phyloP scores from a whole-genome alignment of 2,329 filamentous ascomycete species.

The Waltergamsia citrina region DNA sequence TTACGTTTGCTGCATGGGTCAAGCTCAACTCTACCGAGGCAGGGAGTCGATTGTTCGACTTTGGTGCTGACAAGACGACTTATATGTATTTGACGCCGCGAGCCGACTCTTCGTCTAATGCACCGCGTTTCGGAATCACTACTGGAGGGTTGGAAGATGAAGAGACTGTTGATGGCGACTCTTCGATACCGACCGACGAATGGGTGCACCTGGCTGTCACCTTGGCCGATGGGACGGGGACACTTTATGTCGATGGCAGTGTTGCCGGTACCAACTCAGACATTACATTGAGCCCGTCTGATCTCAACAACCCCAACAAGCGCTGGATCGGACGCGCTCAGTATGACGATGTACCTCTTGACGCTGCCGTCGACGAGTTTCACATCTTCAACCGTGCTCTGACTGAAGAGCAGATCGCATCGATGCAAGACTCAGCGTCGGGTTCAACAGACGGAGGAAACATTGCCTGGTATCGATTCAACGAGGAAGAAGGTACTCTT shows the following conservation, averaged over 20 bases:
- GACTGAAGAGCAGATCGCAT: slow-evolving; percentile 7
- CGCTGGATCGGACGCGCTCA: slow-evolving; percentile 13
- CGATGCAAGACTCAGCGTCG: slow-evolving; percentile 8
- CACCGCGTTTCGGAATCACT: slow-evolving; percentile 11
- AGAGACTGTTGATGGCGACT: slow-evolving; percentile 9
- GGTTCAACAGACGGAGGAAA: slow-evolving; percentile 10
- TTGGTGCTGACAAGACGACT: slow-evolving; percentile 8
- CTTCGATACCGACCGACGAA: slow-evolving; percentile 5
- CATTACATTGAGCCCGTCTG: slow-evolving; percentile 8
- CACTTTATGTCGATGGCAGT: slow-evolving; percentile 9
- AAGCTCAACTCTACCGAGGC: slow-evolving; percentile 7
- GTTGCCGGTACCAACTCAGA: slow-evolving; percentile 8
- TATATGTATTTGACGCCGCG: slow-evolving; percentile 12
- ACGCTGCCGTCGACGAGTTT: slow-evolving; percentile 11
- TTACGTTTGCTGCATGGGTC: slow-evolving; percentile 11
- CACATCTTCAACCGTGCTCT: slow-evolving; percentile 12
- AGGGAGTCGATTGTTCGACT: slow-evolving; percentile 11
- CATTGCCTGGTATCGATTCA: slow-evolving; percentile 12
- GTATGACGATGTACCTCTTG: slow-evolving; percentile 7
- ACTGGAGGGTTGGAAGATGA: slow-evolving; percentile 9
- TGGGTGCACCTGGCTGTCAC: slow-evolving; percentile 11
- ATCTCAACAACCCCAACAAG: slow-evolving; percentile 10
- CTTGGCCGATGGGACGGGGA: slow-evolving; percentile 6
- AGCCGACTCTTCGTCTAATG: slow-evolving; percentile 2
- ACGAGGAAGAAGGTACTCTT: slow-evolving; percentile 9